Evolutionary conservation across 768 basidiomycete genomes (phyloP), one percentile per base, ranked within the genome.

Genomic region (Rhodotorula kratochvilovae): DNA sequence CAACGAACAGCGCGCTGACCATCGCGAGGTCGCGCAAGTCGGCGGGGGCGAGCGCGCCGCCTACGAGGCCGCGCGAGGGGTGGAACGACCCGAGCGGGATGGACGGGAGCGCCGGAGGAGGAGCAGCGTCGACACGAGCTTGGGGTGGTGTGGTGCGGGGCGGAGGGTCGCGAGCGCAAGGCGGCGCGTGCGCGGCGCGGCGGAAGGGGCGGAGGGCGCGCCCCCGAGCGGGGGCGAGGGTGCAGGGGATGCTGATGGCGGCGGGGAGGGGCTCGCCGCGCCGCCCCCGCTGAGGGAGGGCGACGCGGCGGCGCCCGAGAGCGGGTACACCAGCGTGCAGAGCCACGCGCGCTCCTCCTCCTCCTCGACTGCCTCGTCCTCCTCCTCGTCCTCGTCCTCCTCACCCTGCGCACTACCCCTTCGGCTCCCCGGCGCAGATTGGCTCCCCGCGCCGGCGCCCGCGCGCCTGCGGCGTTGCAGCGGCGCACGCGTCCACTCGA

Each of bases 321-420:
- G 55, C 31, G 87, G 85, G 45, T 89, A 82, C 70, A 87, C 86
- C 73, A 92, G 83, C n/a, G 86, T 87, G 78, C 94, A 97, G 57
- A 88, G 87, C 93, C 93, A 98, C 0, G 95, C 92, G 33, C 92
- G 93, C 80, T 98, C 94, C 55, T 90, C 91, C 78, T 97, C 92
- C 56, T 93, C 92, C 25, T 89, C 88, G 1, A 84, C 91, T 3
- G 85, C 78, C 43, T 77, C 78, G 15, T 73, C 71, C 56, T 67
- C 68, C 36, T 71, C 4, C n/a, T 29, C 42, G 27, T 21, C 45
- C 29, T 15, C 67, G 39, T 16, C 61, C 36, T 17, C n/a, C 21
- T 50, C n/a, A 5, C 2, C 35, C 42, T 42, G 19, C 43, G 16
- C 46, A 8, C 35, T 48, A 46, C 60, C 43, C 13, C 29, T 7